phyloP scores from a whole-genome alignment of 768 basidiomycete species.

The Collybiopsis luxurians region DNA sequence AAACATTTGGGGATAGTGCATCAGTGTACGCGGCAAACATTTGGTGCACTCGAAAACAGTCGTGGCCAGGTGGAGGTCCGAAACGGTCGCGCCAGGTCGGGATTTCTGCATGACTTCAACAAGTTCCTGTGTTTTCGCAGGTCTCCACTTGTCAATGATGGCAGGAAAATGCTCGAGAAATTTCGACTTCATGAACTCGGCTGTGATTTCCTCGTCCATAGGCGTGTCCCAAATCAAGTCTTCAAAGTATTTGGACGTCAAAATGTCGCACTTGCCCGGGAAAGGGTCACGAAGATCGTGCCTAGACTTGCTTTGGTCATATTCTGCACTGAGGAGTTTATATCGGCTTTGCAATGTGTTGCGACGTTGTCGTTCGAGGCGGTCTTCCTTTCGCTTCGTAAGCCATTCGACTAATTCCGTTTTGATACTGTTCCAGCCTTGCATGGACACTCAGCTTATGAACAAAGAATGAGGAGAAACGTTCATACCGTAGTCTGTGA shows the following conservation, averaged over 20 bases:
- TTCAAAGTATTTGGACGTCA: not conserved
- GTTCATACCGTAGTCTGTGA: not conserved
- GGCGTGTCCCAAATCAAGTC: not conserved
- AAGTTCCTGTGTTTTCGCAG: not conserved
- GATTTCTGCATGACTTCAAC: not conserved
- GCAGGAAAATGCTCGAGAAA: not conserved
- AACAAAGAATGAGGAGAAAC: no score
- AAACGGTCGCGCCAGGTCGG: not conserved
- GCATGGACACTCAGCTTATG: no score
- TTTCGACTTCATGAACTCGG: not conserved
- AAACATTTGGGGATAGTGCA: not conserved
- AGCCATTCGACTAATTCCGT: not conserved
- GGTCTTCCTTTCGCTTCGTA: not conserved
- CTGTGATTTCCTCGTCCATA: not conserved
- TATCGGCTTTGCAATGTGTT: not conserved
- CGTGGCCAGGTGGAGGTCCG: not conserved
- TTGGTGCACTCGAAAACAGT: not conserved
- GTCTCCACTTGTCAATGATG: not conserved
- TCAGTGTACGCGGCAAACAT: not conserved
- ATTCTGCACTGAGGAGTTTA: no score
- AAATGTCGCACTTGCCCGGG: not conserved
- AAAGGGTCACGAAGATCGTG: not conserved
- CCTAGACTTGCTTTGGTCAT: not conserved
- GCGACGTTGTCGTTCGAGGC: not conserved
- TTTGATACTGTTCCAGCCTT: slow-evolving; percentile 2